A percentile compares a stretch with the other conserved stretches of the same genome.
Conservation (phyloP, 805 yeast genomes). For the Metschnikowia continentalis region DNA sequence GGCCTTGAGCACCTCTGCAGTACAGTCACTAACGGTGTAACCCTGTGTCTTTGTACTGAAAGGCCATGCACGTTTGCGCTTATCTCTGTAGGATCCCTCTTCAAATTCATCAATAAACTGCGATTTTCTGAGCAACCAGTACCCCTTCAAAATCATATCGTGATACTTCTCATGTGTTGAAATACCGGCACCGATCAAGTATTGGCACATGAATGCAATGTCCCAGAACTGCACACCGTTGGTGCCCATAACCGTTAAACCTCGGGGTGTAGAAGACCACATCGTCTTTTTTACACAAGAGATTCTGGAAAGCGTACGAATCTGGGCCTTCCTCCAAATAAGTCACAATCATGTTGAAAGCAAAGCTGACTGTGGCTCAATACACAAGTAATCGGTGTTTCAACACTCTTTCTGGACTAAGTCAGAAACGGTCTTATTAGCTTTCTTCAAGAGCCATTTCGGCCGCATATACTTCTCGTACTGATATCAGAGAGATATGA, state of each 20-base stretch:
- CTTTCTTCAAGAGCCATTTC: constrained; percentile 53
- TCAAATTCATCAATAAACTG: constrained; percentile 82
- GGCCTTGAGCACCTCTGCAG: constrained; percentile 93
- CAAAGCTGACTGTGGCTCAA: constrained; percentile 94
- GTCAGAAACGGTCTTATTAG: constrained; percentile 53
- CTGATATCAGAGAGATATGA: too few relatives aligned
- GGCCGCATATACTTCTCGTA: constrained; percentile 80
- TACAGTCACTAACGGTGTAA: constrained; percentile 93
- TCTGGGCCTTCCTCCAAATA: constrained; percentile 65
- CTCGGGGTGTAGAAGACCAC: constrained; percentile 75
- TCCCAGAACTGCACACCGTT: constrained; percentile 99
- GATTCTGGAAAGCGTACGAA: constrained; percentile 54
- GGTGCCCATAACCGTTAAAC: constrained; percentile 93
- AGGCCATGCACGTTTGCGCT: constrained; percentile 89
- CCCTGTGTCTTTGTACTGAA: constrained; percentile 96
- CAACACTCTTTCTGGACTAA: constrained; percentile 66
- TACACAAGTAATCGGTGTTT: constrained; percentile 77
- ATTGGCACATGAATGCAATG: constrained; percentile 84
- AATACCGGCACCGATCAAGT: constrained; percentile 72
- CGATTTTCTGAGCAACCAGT: constrained; percentile 67
- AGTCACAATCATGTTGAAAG: constrained; percentile 72
- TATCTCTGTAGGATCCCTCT: constrained; percentile 76
- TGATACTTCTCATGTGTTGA: constrained; percentile 66
- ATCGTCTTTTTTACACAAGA: constrained; percentile 64
- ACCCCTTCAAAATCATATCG: constrained; percentile 60